Evolutionary conservation across 768 basidiomycete genomes (phyloP), one percentile per base, ranked within the genome.

Genomic region (Clitopilus passeckerianus): DNA sequence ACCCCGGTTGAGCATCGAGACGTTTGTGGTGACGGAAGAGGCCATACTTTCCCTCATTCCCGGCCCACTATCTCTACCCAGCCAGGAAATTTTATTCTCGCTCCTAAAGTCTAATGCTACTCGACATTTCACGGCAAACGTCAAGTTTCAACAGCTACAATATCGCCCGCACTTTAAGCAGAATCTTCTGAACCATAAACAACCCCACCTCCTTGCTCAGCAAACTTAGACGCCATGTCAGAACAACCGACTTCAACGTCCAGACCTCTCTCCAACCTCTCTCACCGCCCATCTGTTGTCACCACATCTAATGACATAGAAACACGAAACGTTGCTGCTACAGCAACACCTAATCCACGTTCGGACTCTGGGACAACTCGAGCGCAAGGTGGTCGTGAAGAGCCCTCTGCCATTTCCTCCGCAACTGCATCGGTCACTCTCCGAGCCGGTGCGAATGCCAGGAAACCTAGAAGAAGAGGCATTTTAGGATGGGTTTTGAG

Each of bases 401-500:
- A 57, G 16, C 41, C 55, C 16, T 59, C 60, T 6, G 57, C 53
- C 16, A 22, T 46, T 30, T 34, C 56, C 14, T 59, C 62, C 20
- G 57, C 62, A 14, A 50, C 66, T 23, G 59, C 61, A 20, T 62
- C 63, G 6, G 54, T 58, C 14, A 62, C 65, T 30, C 54, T 64
- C 9, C 59, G 53, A 54, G 43, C 60, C 7, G 61, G 53, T 23
- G 53, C 54, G 3, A 27, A 34, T 54, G 15, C 34, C 20, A 30
- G 15, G 7, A 63, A 46, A 57, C 60, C 35, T 15, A 33, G 15
- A 18, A 34, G 33, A 22, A 33, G n/a, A 3, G 54, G 54, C 6
- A 6, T 57, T 61, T 54, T 68, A 16, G 34, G 57, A 30, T 77
- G 72, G 73, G 20, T 77, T 59, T 64, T 61, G 63, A 69, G 59